Evolutionary conservation across 768 basidiomycete genomes (phyloP).

Genomic region (Lactarius tabidus): DNA sequence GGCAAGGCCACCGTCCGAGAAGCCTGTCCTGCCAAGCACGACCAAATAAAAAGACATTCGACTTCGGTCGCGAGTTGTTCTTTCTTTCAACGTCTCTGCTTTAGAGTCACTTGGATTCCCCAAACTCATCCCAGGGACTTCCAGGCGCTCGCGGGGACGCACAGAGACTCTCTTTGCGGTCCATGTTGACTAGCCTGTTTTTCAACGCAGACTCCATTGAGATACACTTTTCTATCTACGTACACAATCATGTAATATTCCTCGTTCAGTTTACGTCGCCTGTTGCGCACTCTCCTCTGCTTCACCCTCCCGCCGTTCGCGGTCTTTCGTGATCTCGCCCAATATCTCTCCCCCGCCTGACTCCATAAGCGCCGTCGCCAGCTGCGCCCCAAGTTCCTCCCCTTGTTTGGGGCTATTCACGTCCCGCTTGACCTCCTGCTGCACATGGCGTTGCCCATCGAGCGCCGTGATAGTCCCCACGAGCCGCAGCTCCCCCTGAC

Average conservation of each 20-base stretch:
- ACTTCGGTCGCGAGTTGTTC: neutral
- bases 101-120: slow-evolving; percentile 32
- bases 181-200: slow-evolving; percentile 22
- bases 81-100: slow-evolving; percentile 25
- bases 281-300: slow-evolving; percentile 31
- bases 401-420: slow-evolving; percentile 56
- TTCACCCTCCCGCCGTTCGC: slow-evolving; percentile 42
- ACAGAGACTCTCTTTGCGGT: slow-evolving; percentile 26
- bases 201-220: slow-evolving; percentile 24
- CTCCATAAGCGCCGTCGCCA: slow-evolving; percentile 63
- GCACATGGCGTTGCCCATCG: slow-evolving; percentile 67
- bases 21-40: slow-evolving; percentile 12
- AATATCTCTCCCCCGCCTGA: slow-evolving; percentile 76
- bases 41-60: slow-evolving; percentile 17
- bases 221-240: slow-evolving; percentile 19
- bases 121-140: slow-evolving; percentile 20
- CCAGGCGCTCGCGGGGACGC: slow-evolving; percentile 30
- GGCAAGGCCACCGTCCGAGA: neutral
- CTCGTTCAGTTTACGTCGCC: neutral
- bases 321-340: slow-evolving; percentile 74
- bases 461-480: slow-evolving; percentile 84
- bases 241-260: neutral
- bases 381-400: slow-evolving; percentile 58
- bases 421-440: slow-evolving; percentile 51
- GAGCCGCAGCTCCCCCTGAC: slow-evolving; percentile 45